Evolutionary conservation across 106 monocot genomes (phyloP).

Genomic region (Cymbidium sinense): DNA sequence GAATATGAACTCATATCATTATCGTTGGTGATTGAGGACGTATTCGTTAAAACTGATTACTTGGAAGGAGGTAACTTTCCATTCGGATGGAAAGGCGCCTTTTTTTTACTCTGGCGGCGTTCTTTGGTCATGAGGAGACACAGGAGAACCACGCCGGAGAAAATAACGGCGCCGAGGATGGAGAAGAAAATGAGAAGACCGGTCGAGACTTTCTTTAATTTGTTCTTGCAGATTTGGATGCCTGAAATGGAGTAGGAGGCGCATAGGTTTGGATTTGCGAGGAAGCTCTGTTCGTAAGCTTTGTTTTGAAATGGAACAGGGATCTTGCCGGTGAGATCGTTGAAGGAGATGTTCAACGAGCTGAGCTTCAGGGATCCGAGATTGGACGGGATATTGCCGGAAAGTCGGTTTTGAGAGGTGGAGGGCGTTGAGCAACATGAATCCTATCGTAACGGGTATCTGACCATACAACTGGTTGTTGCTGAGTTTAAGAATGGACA

Average conservation of each 20-base stretch:
- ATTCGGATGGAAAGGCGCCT: slow-evolving; percentile 5
- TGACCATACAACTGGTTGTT: slow-evolving; percentile 24
- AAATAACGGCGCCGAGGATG: slow-evolving; percentile 18
- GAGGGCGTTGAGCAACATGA: slow-evolving; percentile 18
- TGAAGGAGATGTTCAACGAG: slow-evolving; percentile 30
- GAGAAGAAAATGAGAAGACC: slow-evolving; percentile 20
- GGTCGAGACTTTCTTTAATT: slow-evolving; percentile 2
- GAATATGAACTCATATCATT: no score
- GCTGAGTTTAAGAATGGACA: slow-evolving; percentile 37
- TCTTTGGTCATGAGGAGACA: slow-evolving; percentile 23
- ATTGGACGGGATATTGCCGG: slow-evolving; percentile 26
- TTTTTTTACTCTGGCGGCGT: slow-evolving; percentile 6
- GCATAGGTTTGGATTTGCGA: slow-evolving; percentile 44
- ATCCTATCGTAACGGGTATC: slow-evolving; percentile 23
- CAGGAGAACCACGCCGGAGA: slow-evolving; percentile 12
- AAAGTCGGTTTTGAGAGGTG: slow-evolving; percentile 38
- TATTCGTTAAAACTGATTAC: slow-evolving; percentile 28
- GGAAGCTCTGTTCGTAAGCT: slow-evolving; percentile 30
- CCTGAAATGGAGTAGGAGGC: background rate
- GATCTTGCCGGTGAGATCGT: slow-evolving; percentile 36
- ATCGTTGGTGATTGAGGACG: slow-evolving; percentile 22
- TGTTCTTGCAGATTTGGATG: slow-evolving; percentile 12
- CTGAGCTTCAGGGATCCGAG: slow-evolving; percentile 20
- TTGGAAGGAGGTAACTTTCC: slow-evolving; percentile 52
- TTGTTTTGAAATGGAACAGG: slow-evolving; percentile 13